Percentiles rank a stretch among this genome's conserved stretches.
phyloP scores from a whole-genome alignment of 2,329 filamentous ascomycete genomes.

The Ophiostoma sp. region DNA sequence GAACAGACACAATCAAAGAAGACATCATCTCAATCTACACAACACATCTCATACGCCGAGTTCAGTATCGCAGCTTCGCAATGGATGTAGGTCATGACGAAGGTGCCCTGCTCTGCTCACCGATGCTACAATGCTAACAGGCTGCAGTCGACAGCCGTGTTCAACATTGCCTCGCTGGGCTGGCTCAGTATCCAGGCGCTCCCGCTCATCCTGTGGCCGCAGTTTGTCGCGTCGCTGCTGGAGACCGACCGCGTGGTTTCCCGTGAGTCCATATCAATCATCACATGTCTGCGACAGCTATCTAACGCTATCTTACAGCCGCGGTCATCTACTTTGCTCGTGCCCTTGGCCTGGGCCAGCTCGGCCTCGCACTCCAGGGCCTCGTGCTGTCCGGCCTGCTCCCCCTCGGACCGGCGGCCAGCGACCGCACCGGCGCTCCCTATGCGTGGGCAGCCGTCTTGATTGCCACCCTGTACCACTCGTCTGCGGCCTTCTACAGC shows the following conservation, averaged over 20 bases:
- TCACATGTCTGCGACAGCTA: not conserved
- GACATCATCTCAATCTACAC: not conserved
- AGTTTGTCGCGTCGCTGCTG: constrained; percentile 44
- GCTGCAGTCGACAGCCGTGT: constrained; percentile 44
- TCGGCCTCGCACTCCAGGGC: constrained; percentile 58
- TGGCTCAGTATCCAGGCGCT: constrained; percentile 47
- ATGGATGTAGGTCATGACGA: constrained; percentile 19
- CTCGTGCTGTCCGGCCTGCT: constrained; percentile 65
- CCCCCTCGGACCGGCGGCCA: constrained; percentile 49
- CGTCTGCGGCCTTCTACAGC: constrained; percentile 55
- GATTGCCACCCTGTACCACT: constrained; percentile 63
- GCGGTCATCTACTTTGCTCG: constrained; percentile 70
- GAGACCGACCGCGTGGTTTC: constrained; percentile 21
- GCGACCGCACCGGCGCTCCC: constrained; percentile 46
- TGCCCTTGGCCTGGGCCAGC: constrained; percentile 60
- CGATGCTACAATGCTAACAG: not conserved
- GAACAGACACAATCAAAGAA: not conserved
- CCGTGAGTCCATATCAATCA: not conserved
- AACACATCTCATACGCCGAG: not conserved
- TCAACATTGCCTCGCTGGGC: constrained; percentile 47
- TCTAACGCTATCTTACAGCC: constrained; percentile 35
- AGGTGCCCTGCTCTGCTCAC: not conserved
- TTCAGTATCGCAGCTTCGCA: not conserved
- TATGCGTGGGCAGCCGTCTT: constrained; percentile 62
- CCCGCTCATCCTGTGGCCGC: constrained; percentile 45